Evolutionary conservation across 73 alveolate species (phyloP).

Genomic region (Paramecium tetraurelia): DNA sequence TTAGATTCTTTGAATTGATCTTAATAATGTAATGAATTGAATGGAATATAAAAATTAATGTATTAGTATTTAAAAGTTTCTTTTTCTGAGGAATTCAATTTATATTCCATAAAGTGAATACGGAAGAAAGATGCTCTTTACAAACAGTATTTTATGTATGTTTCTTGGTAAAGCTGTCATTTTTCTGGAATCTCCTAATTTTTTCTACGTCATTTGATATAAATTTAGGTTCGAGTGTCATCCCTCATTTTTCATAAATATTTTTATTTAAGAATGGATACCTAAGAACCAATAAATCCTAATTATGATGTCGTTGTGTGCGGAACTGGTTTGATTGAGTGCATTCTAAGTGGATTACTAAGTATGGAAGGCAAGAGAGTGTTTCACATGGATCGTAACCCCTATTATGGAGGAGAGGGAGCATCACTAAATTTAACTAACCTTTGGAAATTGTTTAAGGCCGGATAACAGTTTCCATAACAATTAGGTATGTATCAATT

Average conservation of each 20-base stretch:
- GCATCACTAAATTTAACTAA: constrained; percentile 96
- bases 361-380: constrained; percentile 85
- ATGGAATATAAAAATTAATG: not conserved
- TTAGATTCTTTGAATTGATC: not conserved
- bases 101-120: not conserved
- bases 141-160: not conserved
- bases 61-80: not conserved
- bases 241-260: not conserved
- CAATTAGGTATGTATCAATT: constrained; percentile 34
- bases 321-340: constrained; percentile 98
- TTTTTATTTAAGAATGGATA: constrained; percentile 5
- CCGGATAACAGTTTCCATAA: constrained; percentile 85
- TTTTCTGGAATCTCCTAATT: not conserved
- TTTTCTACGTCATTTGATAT: not conserved
- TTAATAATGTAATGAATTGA: not conserved
- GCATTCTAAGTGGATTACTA: constrained; percentile 95
- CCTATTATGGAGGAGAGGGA: constrained; percentile 96
- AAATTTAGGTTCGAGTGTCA: not conserved
- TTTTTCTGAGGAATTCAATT: not conserved
- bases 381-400: constrained; percentile 95
- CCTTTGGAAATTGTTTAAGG: constrained; percentile 90
- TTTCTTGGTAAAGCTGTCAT: not conserved
- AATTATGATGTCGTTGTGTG: constrained; percentile 87
- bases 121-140: not conserved
- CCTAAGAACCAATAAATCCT: constrained; percentile 35